These are phyloP conservation scores for Jamesozyma spencerorum DNA, from an alignment of 805 yeast genomes.

Conservation along the genomic window DNA sequence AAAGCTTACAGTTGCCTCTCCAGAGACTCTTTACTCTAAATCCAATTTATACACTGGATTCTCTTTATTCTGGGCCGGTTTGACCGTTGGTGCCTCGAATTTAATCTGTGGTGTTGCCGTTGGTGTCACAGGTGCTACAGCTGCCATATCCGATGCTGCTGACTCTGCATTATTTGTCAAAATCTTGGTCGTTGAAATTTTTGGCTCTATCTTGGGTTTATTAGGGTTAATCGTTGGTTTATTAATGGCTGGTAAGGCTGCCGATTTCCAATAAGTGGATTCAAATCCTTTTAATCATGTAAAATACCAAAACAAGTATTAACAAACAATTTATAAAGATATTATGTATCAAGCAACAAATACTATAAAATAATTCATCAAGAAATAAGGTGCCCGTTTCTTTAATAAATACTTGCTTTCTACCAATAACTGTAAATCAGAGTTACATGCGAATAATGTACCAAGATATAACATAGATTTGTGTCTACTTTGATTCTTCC, in stretches of 20 bases:
- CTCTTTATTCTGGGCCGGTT: constrained; percentile 95
- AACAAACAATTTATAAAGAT: too few relatives aligned
- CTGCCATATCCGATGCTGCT: constrained; percentile 96
- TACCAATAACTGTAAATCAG: too few relatives aligned
- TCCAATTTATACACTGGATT: constrained; percentile 91
- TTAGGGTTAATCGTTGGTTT: constrained; percentile 95
- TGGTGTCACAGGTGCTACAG: constrained; percentile 97
- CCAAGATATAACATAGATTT: not conserved
- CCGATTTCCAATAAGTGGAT: constrained; percentile 56
- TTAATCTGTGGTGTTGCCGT: constrained; percentile 95
- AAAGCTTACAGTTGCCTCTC: constrained; percentile 60
- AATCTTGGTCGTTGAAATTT: constrained; percentile 92
- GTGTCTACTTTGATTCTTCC: not conserved
- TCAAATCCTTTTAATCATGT: too few relatives aligned
- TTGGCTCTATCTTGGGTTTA: constrained; percentile 91
- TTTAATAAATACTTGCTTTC: too few relatives aligned
- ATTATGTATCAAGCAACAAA: too few relatives aligned
- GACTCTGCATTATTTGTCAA: constrained; percentile 91
- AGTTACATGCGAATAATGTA: too few relatives aligned
- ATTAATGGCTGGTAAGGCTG: constrained; percentile 93
- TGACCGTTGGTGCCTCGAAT: constrained; percentile 89
- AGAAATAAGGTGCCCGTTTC: too few relatives aligned
- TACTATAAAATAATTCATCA: too few relatives aligned
- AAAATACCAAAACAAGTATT: too few relatives aligned
- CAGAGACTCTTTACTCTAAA: constrained; percentile 57